Evolutionary conservation across 2,329 filamentous ascomycete species (phyloP).

Genomic region (Xylariaceae sp.): DNA sequence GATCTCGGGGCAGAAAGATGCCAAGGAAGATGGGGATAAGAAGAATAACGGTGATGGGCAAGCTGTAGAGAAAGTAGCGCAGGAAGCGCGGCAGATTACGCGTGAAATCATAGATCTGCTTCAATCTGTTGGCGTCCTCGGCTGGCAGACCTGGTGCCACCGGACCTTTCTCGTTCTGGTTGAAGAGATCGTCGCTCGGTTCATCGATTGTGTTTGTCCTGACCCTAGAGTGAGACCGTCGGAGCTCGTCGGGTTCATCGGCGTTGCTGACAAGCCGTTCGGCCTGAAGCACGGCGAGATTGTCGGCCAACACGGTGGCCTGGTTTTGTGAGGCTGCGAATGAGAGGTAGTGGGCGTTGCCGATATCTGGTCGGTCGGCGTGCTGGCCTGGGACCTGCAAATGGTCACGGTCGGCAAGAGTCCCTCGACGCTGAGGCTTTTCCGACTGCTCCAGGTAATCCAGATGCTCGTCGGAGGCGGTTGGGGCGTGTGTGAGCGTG

Average conservation of each 20-base stretch:
- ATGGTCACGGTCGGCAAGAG: slow-evolving; percentile 12
- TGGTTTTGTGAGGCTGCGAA: slow-evolving; percentile 25
- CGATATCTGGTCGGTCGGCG: neutral
- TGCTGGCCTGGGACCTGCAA: slow-evolving; percentile 20
- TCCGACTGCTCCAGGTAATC: slow-evolving; percentile 6
- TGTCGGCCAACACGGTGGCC: slow-evolving; percentile 27
- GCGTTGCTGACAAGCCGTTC: slow-evolving; percentile 27
- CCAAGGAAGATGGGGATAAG: slow-evolving; percentile 67
- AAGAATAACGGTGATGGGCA: slow-evolving; percentile 59
- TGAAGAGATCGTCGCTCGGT: slow-evolving; percentile 28
- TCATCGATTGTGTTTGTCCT: slow-evolving; percentile 20
- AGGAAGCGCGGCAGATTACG: slow-evolving; percentile 56
- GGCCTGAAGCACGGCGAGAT: slow-evolving; percentile 29
- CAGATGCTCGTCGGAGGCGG: neutral
- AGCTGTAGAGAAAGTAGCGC: slow-evolving; percentile 69
- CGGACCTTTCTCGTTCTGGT: slow-evolving; percentile 20
- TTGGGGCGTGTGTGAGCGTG: slow-evolving; percentile 5
- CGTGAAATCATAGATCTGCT: slow-evolving; percentile 58
- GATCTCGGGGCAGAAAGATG: slow-evolving; percentile 45
- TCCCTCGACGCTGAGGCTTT: slow-evolving; percentile 2
- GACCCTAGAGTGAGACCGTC: slow-evolving; percentile 20
- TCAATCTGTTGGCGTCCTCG: slow-evolving; percentile 57
- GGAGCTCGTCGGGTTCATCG: slow-evolving; percentile 19
- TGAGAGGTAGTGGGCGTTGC: slow-evolving; percentile 19
- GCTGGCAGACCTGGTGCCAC: slow-evolving; percentile 37